phyloP scores from a whole-genome alignment of 495 filamentous ascomycete genomes.

The Penicillium flavigenum region DNA sequence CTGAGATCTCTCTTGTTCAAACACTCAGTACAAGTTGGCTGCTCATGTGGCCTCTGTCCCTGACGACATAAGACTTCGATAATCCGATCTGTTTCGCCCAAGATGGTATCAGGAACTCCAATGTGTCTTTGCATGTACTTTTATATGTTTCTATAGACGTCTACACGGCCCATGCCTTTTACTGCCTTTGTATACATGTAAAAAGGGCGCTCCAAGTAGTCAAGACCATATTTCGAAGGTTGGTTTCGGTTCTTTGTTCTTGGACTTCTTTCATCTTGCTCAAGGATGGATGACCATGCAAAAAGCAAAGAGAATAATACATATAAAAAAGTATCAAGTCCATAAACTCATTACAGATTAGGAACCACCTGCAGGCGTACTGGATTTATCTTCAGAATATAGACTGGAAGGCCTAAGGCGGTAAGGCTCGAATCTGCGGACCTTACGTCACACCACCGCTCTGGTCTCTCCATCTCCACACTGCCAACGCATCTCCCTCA shows the following conservation, averaged over 20 bases:
- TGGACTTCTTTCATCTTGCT: background rate
- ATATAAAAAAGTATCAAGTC: background rate
- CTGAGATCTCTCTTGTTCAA: background rate
- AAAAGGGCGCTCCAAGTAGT: background rate
- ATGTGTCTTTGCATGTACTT: background rate
- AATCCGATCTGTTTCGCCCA: background rate
- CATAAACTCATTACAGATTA: background rate
- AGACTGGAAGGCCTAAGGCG: background rate
- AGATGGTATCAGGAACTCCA: background rate
- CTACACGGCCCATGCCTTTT: background rate
- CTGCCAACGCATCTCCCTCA: conserved; percentile 41
- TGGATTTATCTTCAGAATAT: background rate
- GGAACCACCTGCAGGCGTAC: background rate
- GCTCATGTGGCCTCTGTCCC: background rate
- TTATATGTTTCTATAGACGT: background rate
- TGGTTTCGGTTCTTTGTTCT: background rate
- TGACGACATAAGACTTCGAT: background rate
- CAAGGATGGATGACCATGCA: background rate
- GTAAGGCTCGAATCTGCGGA: conserved; percentile 26
- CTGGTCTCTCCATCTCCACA: conserved; percentile 29
- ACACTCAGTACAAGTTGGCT: background rate
- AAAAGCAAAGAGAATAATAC: background rate
- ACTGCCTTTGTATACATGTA: background rate
- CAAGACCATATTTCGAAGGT: background rate
- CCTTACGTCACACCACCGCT: conserved; percentile 42